Percentiles rank a stretch among this genome's conserved stretches.
phyloP scores from a whole-genome alignment of 2,329 filamentous ascomycete species.

The Aspergillus puulaauensis region DNA sequence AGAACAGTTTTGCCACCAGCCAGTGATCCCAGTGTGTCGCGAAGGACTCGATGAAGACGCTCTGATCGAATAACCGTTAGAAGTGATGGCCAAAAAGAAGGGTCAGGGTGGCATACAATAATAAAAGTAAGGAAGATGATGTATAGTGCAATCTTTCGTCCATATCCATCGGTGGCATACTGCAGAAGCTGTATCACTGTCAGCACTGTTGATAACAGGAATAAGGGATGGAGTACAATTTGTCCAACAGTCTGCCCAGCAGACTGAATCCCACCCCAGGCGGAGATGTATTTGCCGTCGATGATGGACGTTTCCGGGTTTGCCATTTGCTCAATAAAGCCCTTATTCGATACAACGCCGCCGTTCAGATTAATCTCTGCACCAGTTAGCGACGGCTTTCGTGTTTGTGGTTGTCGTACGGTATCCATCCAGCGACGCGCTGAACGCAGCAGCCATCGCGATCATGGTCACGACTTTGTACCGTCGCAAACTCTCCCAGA shows the following conservation, averaged over 20 bases:
- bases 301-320: conserved; percentile 33
- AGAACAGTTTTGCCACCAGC: conserved; percentile 36
- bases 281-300: conserved; percentile 36
- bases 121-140: conserved; percentile 37
- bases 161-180: conserved; percentile 35
- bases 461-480: conserved; percentile 38
- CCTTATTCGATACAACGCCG: conserved; percentile 43
- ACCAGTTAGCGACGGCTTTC: neutral
- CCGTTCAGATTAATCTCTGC: conserved; percentile 38
- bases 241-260: conserved; percentile 42
- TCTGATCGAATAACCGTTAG: conserved; percentile 14
- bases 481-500: conserved; percentile 39
- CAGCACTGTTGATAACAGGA: neutral
- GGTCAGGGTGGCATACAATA: conserved; percentile 14
- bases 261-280: conserved; percentile 42
- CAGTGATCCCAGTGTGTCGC: conserved; percentile 42
- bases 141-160: conserved; percentile 37
- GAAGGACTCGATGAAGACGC: conserved; percentile 40
- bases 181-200: conserved; percentile 27
- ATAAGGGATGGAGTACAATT: conserved; percentile 26
- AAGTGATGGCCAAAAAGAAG: neutral
- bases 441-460: conserved; percentile 44
- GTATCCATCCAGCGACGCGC: conserved; percentile 45
- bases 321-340: conserved; percentile 41
- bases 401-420: conserved; percentile 24